phyloP scores from a whole-genome alignment of 1,284 basidiomycete genomes.

The Moniliella sp. region DNA sequence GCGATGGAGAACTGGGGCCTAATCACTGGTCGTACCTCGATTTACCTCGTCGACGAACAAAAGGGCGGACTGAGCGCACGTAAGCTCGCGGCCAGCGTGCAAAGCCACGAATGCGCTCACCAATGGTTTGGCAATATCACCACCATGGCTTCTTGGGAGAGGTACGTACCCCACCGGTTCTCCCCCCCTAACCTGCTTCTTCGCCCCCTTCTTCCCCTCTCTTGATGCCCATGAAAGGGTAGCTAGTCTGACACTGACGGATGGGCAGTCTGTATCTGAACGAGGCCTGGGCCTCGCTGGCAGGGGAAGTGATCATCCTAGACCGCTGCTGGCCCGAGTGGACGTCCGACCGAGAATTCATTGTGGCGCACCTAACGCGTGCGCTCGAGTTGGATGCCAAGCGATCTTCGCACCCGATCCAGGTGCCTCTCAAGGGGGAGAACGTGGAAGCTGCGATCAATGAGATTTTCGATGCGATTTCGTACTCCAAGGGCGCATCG shows the following conservation, averaged over 20 bases:
- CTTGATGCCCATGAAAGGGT: too few relatives aligned
- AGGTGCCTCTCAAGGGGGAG: conserved; percentile 45
- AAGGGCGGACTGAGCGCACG: conserved; percentile 54
- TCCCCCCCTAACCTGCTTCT: too few relatives aligned
- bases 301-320: conserved; percentile 61
- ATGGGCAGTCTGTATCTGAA: conserved; percentile 38
- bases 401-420: conserved; percentile 78
- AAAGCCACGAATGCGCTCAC: conserved; percentile 50
- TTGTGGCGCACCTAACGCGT: conserved; percentile 38
- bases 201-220: too few relatives aligned
- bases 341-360: conserved; percentile 40
- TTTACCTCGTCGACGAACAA: conserved; percentile 59
- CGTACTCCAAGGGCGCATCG: conserved; percentile 37
- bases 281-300: conserved; percentile 58
- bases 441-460: conserved; percentile 29
- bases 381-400: conserved; percentile 69
- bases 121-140: conserved; percentile 62
- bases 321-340: conserved; percentile 43
- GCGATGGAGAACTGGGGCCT: conserved; percentile 83
- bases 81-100: conserved; percentile 55
- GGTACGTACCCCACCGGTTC: too few relatives aligned
- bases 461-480: conserved; percentile 30
- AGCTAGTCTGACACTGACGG: background rate
- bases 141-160: conserved; percentile 82
- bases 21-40: conserved; percentile 66